Evolutionary conservation across 2,329 filamentous ascomycete genomes (phyloP), one percentile per base, ranked within the genome.

Genomic region (Diaporthe vaccinii): DNA sequence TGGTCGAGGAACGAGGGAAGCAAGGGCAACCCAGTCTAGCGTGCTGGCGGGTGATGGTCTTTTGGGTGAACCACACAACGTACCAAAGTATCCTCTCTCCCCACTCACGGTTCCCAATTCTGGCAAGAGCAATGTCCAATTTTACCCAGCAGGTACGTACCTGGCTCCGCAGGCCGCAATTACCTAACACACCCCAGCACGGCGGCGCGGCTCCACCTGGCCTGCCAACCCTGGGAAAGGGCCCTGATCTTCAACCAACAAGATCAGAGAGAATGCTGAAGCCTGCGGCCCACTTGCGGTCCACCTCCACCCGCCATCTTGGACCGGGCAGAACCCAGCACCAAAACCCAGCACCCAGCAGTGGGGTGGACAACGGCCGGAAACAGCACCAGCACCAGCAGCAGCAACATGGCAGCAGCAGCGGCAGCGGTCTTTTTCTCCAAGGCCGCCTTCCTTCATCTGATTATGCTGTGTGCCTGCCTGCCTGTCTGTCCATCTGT

Each of bases 181-280:
- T 68, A 68, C 62, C 46, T 68, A 68, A 68, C 46, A 53, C 62
- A 73, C 70, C 70, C 58, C 70, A 15, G 44, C 59, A 3, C 57
- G n/a, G 69, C 69, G 31, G 69, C 34, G 53, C 58, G 61, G 46
- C 70, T 55, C 74, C 74, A 71, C 57, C 55, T 61, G n/a, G 46
- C 55, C 49, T 74, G 65, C 36, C 36, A 44, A 71, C 74, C 65
- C 46, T 68, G 46, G 31, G 31, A 39, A n/a, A 34, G 10, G 71
- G 74, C 67, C 55, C 57, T 53, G 58, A 76, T 46, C 28, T 14
- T 34, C 62, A 58, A 49, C 74, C 74, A 76, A 74, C 62, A 51
- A 76, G 62, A 70, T 57, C 31, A 44, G n/a, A 39, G 49, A 58
- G 73, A 76, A 76, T 76, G 59, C 68, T 69, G 74, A 71, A 70